Conservation (phyloP, 2,329 filamentous ascomycete genomes). For the Sordariomycetes sp. region DNA sequence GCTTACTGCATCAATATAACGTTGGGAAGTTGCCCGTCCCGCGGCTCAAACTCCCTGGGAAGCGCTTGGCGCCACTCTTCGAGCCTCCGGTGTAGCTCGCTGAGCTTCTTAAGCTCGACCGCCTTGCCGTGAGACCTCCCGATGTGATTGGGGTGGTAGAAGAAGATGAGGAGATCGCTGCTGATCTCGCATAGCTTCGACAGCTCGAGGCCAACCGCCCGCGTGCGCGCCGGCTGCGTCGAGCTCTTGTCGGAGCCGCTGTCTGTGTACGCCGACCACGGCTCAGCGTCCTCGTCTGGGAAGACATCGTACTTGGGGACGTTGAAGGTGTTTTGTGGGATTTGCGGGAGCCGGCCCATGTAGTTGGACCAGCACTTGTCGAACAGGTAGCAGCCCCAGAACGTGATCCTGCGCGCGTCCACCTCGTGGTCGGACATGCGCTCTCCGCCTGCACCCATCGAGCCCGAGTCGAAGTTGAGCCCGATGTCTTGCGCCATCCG, state of each 20-base stretch:
- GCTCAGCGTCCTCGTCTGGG: slow-evolving; percentile 72
- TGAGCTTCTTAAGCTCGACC: slow-evolving; percentile 81
- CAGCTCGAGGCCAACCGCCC: slow-evolving; percentile 73
- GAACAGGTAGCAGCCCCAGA: slow-evolving; percentile 97
- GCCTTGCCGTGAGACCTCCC: slow-evolving; percentile 60
- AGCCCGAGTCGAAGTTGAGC: slow-evolving; percentile 71
- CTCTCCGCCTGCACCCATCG: slow-evolving; percentile 46
- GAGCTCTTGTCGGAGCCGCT: slow-evolving; percentile 61
- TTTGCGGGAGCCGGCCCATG: slow-evolving; percentile 78
- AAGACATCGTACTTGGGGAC: slow-evolving; percentile 88
- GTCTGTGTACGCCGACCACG: slow-evolving; percentile 86
- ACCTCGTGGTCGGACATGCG: slow-evolving; percentile 69
- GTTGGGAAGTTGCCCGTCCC: slow-evolving; percentile 79
- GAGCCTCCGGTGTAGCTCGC: slow-evolving; percentile 79
- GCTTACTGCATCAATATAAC: slow-evolving; percentile 76
- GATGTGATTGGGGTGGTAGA: slow-evolving; percentile 73
- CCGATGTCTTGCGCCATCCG: slow-evolving; percentile 94
- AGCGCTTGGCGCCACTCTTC: slow-evolving; percentile 82
- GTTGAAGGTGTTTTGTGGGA: slow-evolving; percentile 69
- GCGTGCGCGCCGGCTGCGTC: slow-evolving; percentile 71
- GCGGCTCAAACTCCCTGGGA: slow-evolving; percentile 78
- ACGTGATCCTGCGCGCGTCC: slow-evolving; percentile 82
- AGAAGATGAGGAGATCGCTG: slow-evolving; percentile 77
- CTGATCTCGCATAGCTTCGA: slow-evolving; percentile 85
- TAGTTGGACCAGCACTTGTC: slow-evolving; percentile 99